Evolutionary conservation across 2,329 filamentous ascomycete genomes (phyloP), one percentile per base, ranked within the genome.

Genomic region (Aspergillus sp.): DNA sequence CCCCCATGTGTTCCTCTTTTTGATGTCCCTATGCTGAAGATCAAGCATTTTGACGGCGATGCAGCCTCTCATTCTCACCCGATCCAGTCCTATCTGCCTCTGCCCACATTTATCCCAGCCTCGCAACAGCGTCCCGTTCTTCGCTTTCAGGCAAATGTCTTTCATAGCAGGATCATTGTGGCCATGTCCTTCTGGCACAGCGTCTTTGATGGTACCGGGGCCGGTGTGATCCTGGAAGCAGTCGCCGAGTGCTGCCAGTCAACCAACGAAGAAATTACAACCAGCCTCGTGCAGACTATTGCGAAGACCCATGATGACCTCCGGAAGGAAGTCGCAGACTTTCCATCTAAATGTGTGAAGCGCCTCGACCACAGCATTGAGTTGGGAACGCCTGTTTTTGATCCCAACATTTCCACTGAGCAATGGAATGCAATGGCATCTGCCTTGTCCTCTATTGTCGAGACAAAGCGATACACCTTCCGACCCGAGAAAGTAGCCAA

Each of bases 61-160:
- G n/a, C 48, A 13, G 50, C 21, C 4, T 49, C 25, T 23, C 23
- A 13, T 2, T 32, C 47, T 8, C 28, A 50, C 15, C 47, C 47
- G 5, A 28, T 19, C 2, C 47, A 50, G 19, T 32, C 28, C 10
- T 61, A 51, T 23, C 55, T 55, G 6, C 50, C 32, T 23, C 17
- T 47, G 2, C 50, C 49, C 23, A 38, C 43, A n/a, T 57, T 56
- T 17, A 32, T 60, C 30, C 63, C 55, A 17, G 50, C 55, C 30
- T 55, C 52, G 23, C 43, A 63, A 36, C 55, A 55, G 36, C 45
- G 54, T 17, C 53, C 61, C 3, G 53, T 65, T 23, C 49, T 65
- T 15, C 58, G 61, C 2, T 55, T 65, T n/a, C 58, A 61, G 45
- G 57, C 50, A 9, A 65, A 65, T 52, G 28, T 61, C 5, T 63